Evolutionary conservation across 1,284 basidiomycete species (phyloP).

Genomic region (Phylloboletellus chloephorus): DNA sequence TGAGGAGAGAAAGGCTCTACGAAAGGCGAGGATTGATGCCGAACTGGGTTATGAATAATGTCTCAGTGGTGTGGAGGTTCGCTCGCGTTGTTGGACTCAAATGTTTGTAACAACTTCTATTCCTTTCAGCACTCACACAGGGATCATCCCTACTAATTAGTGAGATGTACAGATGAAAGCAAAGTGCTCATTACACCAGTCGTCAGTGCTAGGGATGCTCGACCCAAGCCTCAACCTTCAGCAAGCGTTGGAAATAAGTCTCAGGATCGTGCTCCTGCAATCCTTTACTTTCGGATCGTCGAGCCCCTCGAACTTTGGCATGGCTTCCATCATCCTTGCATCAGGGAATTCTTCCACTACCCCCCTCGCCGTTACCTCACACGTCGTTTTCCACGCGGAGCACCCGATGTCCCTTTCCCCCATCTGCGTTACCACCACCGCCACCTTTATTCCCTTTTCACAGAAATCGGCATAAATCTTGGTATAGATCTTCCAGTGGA

Average conservation of each 20-base stretch:
- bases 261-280: conserved; percentile 21
- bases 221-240: too few species aligned
- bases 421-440: conserved; percentile 33
- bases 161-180: conserved; percentile 3
- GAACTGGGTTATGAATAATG: conserved; percentile 54
- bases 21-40: conserved; percentile 54
- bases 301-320: conserved; percentile 15
- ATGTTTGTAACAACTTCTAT: conserved; percentile 8
- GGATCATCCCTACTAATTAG: too few species aligned
- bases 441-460: conserved; percentile 13
- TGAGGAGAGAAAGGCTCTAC: conserved; percentile 54
- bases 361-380: conserved; percentile 7
- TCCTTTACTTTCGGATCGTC: conserved; percentile 15
- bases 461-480: conserved; percentile 19
- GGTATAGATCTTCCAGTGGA: conserved; percentile 22
- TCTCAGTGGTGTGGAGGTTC: conserved; percentile 2
- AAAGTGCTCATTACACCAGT: neutral
- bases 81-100: neutral
- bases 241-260: conserved; percentile 18
- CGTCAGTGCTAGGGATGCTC: neutral
- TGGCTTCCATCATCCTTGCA: conserved; percentile 14
- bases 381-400: conserved; percentile 19
- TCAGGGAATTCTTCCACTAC: conserved; percentile 14
- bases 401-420: conserved; percentile 6
- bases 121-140: too few species aligned